Evolutionary conservation across 179 eudicot genomes (phyloP).

Genomic region (Amaranthus tricolor): DNA sequence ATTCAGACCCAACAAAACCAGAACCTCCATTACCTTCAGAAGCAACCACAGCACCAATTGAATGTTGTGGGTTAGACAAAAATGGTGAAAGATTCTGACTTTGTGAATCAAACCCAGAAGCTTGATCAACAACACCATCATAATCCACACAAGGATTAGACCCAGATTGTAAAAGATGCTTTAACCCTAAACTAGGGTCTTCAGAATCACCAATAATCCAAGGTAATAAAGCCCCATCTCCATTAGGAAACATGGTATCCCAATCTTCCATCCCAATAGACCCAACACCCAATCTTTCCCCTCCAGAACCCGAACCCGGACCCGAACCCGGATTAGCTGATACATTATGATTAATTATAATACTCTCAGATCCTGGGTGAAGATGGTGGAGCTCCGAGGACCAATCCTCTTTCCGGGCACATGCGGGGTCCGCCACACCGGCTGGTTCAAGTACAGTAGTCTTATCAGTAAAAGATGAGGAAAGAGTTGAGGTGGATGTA

Average conservation of each 20-base stretch:
- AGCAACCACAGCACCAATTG: slow-evolving; percentile 2
- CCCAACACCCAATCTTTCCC: slow-evolving; percentile 18
- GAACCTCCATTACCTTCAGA: slow-evolving; percentile 1
- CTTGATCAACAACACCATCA: slow-evolving; percentile 62
- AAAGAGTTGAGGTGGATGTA: slow-evolving; percentile 30
- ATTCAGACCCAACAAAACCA: slow-evolving; percentile 13
- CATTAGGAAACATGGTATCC: slow-evolving; percentile 52
- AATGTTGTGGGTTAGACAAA: neutral
- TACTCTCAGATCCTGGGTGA: slow-evolving; percentile 12
- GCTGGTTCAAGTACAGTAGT: slow-evolving; percentile 18
- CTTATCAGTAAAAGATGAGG: slow-evolving; percentile 4
- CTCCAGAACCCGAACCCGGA: slow-evolving; percentile 14
- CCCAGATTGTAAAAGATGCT: slow-evolving; percentile 51
- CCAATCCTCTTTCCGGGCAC: slow-evolving; percentile 39
- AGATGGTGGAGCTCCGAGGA: slow-evolving; percentile 22
- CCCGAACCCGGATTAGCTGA: slow-evolving; percentile 5
- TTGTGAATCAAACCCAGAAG: slow-evolving; percentile 28
- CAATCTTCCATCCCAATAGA: slow-evolving; percentile 61
- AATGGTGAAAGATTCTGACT: slow-evolving; percentile 6
- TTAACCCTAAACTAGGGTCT: slow-evolving; percentile 60
- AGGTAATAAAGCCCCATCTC: slow-evolving; percentile 43
- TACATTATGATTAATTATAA: slow-evolving; percentile 15
- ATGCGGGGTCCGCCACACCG: slow-evolving; percentile 50
- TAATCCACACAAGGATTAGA: slow-evolving; percentile 25
- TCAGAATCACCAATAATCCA: slow-evolving; percentile 75